Conservation (phyloP, 139 green algal species). For the Tetratostichococcus sp. region DNA sequence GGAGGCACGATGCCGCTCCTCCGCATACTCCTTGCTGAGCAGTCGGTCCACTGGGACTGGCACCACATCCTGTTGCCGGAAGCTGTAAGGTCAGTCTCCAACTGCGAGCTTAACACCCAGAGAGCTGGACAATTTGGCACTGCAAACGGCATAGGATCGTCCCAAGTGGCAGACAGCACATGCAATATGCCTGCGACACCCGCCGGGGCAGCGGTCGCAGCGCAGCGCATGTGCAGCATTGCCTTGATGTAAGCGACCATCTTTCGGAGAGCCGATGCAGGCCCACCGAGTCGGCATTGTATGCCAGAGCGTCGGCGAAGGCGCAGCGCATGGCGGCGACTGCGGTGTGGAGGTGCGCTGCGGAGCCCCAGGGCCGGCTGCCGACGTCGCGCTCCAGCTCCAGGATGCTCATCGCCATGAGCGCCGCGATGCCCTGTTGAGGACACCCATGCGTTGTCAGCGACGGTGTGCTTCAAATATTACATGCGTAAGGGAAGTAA, state of each 20-base stretch:
- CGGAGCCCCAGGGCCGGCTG: slow-evolving; percentile 14
- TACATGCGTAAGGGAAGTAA: too few species aligned
- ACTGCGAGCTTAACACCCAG: too few species aligned
- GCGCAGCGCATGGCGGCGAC: slow-evolving; percentile 59
- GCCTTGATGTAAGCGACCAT: too few species aligned
- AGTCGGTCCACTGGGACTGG: slow-evolving; percentile 25
- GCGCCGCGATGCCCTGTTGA: slow-evolving; percentile 47
- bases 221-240: too few species aligned
- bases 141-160: too few species aligned
- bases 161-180: too few species aligned
- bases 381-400: slow-evolving; percentile 30
- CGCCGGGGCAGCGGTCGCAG: too few species aligned
- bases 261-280: not conserved
- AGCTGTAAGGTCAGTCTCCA: too few species aligned
- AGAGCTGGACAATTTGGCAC: too few species aligned
- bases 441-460: not conserved
- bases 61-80: too few species aligned
- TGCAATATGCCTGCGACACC: too few species aligned
- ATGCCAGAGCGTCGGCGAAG: slow-evolving; percentile 60
- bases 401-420: slow-evolving; percentile 67
- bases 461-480: too few species aligned
- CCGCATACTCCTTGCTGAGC: slow-evolving; percentile 34
- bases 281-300: slow-evolving; percentile 51
- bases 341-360: slow-evolving; percentile 39
- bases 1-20: slow-evolving; percentile 14